Evolutionary conservation across 2,329 filamentous ascomycete species (phyloP).

Genomic region (Colletotrichum gigasporum): DNA sequence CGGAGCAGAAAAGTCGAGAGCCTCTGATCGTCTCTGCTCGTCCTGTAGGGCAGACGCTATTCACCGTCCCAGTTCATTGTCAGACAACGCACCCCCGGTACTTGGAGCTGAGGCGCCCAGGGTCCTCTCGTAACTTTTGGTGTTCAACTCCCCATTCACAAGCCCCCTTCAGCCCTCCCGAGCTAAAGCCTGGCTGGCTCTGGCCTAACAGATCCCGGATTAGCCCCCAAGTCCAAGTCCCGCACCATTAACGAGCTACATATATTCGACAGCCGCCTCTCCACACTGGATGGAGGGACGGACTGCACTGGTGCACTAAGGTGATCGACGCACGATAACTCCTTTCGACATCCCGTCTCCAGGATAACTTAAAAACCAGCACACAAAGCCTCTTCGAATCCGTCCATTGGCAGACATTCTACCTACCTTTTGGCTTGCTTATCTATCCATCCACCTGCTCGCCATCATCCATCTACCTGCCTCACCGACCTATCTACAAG

Average conservation of each 20-base stretch:
- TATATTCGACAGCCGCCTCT: slow-evolving; percentile 32
- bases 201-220: slow-evolving; percentile 42
- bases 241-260: slow-evolving; percentile 32
- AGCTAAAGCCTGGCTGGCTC: slow-evolving; percentile 44
- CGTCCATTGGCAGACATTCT: slow-evolving; percentile 11
- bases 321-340: slow-evolving; percentile 32
- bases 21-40: neutral
- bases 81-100: slow-evolving; percentile 28
- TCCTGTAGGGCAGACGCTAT: slow-evolving; percentile 19
- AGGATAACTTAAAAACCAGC: slow-evolving; percentile 28
- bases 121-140: slow-evolving; percentile 24
- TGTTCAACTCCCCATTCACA: slow-evolving; percentile 25
- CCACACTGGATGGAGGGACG: slow-evolving; percentile 21
- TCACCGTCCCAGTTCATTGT: slow-evolving; percentile 3
- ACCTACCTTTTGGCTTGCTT: neutral
- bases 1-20: neutral
- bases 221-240: slow-evolving; percentile 34
- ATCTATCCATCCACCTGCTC: neutral
- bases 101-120: slow-evolving; percentile 31
- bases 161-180: slow-evolving; percentile 48
- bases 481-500: neutral
- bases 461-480: neutral
- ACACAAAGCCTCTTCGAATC: slow-evolving; percentile 29
- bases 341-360: slow-evolving; percentile 29
- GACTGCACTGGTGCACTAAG: slow-evolving; percentile 26